These are phyloP conservation scores for Austroboletus niveus DNA, from an alignment of 1,284 basidiomycete species.

Conservation along the genomic window DNA sequence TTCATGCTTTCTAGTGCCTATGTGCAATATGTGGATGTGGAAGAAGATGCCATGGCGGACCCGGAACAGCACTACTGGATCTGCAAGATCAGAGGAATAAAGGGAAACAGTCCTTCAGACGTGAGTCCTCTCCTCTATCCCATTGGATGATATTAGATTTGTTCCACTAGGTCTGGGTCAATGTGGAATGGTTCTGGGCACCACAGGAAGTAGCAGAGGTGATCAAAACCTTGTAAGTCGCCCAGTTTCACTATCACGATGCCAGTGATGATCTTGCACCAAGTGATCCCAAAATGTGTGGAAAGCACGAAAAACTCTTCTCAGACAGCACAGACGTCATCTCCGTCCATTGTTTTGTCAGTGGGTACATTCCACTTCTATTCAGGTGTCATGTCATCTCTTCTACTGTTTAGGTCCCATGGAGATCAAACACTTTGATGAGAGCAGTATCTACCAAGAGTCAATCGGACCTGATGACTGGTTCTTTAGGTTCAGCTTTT, in stretches of 20 bases:
- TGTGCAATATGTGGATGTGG: conserved; percentile 20
- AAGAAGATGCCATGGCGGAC: neutral
- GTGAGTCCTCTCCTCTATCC: conserved; percentile 8
- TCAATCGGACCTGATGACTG: conserved; percentile 39
- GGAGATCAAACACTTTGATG: conserved; percentile 33
- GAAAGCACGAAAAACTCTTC: conserved; percentile 41
- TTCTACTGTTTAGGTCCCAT: conserved; percentile 18
- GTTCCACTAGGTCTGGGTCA: conserved; percentile 42
- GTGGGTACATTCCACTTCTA: conserved; percentile 25
- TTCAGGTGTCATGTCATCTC: neutral
- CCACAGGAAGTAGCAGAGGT: conserved; percentile 38
- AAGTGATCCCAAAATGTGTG: conserved; percentile 38
- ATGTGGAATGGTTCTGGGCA: conserved; percentile 50
- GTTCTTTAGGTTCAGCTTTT: conserved; percentile 42
- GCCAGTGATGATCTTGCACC: neutral
- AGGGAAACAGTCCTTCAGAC: conserved; percentile 11
- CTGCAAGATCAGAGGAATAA: conserved; percentile 21
- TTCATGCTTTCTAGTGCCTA: conserved; percentile 26
- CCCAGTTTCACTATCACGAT: neutral
- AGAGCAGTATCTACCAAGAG: conserved; percentile 34
- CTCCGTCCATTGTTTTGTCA: conserved; percentile 38
- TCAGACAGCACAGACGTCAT: conserved; percentile 47
- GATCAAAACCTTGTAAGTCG: conserved; percentile 46
- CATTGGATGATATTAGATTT: neutral
- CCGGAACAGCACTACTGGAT: conserved; percentile 24